phyloP scores from a whole-genome alignment of 2,329 filamentous ascomycete genomes.

The Alternaria conjuncta region DNA sequence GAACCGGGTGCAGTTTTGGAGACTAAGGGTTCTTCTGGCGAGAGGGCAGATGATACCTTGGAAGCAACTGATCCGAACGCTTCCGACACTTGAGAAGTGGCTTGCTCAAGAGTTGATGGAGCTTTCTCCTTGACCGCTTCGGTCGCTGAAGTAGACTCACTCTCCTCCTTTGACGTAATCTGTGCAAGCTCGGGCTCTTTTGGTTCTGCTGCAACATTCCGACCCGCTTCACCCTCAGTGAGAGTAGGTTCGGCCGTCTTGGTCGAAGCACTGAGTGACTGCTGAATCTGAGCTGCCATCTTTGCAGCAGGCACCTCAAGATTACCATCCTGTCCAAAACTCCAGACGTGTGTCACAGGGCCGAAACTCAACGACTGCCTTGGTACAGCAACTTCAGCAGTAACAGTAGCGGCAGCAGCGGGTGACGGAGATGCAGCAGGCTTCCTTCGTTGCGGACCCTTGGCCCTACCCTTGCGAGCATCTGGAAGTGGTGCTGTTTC shows the following conservation, averaged over 20 bases:
- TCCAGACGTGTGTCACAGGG: conserved; percentile 42
- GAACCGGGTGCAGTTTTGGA: conserved; percentile 18
- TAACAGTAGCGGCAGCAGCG: conserved; percentile 51
- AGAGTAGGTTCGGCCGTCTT: conserved; percentile 8
- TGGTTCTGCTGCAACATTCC: conserved; percentile 7
- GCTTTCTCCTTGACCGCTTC: neutral
- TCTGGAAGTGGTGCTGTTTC: conserved; percentile 81
- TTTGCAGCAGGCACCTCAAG: conserved; percentile 42
- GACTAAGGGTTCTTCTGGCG: conserved; percentile 18
- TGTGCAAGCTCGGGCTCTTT: conserved; percentile 14
- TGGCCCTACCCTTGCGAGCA: conserved; percentile 87
- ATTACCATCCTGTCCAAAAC: conserved; percentile 42
- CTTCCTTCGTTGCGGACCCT: conserved; percentile 81
- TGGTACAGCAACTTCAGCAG: conserved; percentile 46
- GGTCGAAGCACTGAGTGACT: conserved; percentile 18
- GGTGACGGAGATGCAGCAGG: conserved; percentile 69
- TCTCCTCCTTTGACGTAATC: conserved; percentile 9
- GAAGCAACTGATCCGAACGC: conserved; percentile 2
- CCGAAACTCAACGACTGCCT: conserved; percentile 33
- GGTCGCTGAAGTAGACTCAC: conserved; percentile 3
- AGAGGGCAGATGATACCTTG: conserved; percentile 4
- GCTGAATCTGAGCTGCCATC: conserved; percentile 36
- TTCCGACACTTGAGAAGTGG: conserved; percentile 4
- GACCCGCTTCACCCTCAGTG: conserved; percentile 9
- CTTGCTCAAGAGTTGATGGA: conserved; percentile 1